Evolutionary conservation across 352 stramenopile genomes (phyloP).

Genomic region (Ophiocytium majus): DNA sequence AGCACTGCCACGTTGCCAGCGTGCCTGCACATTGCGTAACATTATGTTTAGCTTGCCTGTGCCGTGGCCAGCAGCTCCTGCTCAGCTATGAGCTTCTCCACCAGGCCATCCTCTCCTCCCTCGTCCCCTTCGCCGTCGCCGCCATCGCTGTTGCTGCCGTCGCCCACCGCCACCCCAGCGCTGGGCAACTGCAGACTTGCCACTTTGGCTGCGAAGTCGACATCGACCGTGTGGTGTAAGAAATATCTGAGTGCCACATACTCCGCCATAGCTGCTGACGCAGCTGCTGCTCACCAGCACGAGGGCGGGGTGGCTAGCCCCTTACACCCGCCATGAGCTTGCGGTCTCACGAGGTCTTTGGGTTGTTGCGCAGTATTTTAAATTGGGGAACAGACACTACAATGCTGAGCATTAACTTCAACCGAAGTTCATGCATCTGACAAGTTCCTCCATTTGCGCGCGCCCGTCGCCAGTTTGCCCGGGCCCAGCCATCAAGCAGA

Average conservation of each 20-base stretch:
- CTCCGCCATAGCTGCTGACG: not conserved
- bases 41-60: not conserved
- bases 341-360: no score
- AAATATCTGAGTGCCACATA: slow-evolving; percentile 7
- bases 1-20: not conserved
- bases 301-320: no score
- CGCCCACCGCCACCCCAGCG: not conserved
- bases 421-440: no score
- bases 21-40: not conserved
- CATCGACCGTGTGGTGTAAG: not conserved
- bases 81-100: not conserved
- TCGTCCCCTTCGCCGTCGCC: not conserved
- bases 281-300: no score
- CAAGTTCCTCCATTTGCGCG: no score
- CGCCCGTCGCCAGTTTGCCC: no score
- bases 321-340: no score
- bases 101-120: not conserved
- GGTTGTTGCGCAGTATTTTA: no score
- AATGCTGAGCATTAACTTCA: no score
- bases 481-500: no score
- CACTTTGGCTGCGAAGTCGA: not conserved
- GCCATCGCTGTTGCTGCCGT: not conserved
- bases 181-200: not conserved
- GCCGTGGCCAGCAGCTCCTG: slow-evolving; percentile 6
- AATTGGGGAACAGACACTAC: no score